Evolutionary conservation across 495 filamentous ascomycete species (phyloP), one percentile per base, ranked within the genome.

Genomic region (Astrothelium macrocarpum): DNA sequence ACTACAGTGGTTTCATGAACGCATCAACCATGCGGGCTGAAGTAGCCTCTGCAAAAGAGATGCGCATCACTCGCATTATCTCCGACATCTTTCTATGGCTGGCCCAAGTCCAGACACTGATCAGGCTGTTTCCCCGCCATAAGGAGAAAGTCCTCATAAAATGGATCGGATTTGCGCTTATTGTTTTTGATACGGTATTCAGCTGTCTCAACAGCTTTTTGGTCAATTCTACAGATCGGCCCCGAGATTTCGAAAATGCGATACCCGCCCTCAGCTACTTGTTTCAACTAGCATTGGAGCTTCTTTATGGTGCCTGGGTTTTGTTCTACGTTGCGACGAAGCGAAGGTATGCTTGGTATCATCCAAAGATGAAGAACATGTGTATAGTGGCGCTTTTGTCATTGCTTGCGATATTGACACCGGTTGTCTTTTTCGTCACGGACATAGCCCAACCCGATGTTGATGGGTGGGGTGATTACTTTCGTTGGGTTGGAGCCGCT

Each of bases 101-200:
- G 61, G 94, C 94, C 1, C 94, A 98, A 75, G 92, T 95, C 0
- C 94, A 98, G 73, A 98, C 94, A 0, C 78, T 98, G 58, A 96
- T 98, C 70, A 85, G 94, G 58, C 78, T 98, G 0, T 98, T 98
- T 70, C 95, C 95, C 20, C 88, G 94, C 29, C 91, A 97, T 70
- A 91, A 95, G 66, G 94, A 98, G 73, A 97, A 97, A 75, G 84
- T 97, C 25, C 88, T 97, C 71, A 98, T 98, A 77, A 97, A 97
- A 76, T 98, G 94, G 94, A 88, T 90, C 10, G 94, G 91, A 1
- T 96, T 97, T 75, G 90, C 88, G 4, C 81, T 98, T 53, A 96
- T 98, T 66, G 80, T 90, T 1, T 79, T 97, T 31, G 94, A 97
- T 70, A 87, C 90, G 7, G 85, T 89, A 1, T 98, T 98, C 70